A percentile compares a stretch with the other conserved stretches of the same genome.
Evolutionary conservation across 179 eudicot genomes (phyloP).

Genomic region (Nepenthes alata): DNA sequence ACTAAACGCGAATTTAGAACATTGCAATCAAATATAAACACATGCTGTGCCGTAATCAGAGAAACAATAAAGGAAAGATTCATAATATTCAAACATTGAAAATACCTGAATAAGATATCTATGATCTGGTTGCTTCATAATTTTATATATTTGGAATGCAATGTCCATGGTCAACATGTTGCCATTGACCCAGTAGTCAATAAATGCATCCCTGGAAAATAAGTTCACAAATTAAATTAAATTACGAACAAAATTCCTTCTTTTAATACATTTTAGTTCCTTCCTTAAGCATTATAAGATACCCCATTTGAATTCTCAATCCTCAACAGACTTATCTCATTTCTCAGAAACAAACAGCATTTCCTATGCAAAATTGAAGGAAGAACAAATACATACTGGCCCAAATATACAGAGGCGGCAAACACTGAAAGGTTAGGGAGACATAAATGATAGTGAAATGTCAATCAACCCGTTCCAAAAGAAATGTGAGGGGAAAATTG

Average conservation of each 20-base stretch:
- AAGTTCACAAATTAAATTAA: neutral
- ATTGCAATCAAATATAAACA: neutral
- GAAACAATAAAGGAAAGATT: constrained; percentile 1
- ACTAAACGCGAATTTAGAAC: no score
- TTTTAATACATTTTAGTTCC: no score
- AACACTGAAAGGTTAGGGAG: neutral
- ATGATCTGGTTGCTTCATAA: constrained; percentile 73
- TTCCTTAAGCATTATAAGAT: no score
- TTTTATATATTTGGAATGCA: constrained; percentile 57
- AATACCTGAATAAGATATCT: constrained; percentile 61
- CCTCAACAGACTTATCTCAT: no score
- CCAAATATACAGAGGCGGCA: no score
- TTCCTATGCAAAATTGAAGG: no score
- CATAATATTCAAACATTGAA: neutral
- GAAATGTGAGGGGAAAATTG: no score
- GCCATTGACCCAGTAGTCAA: constrained; percentile 79
- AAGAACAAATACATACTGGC: no score
- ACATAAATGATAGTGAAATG: no score
- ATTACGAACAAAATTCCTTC: neutral
- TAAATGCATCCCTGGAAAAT: constrained; percentile 77
- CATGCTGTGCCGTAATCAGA: neutral
- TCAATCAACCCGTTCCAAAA: no score
- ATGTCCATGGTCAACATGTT: constrained; percentile 72
- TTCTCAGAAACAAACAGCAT: no score
- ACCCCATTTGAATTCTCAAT: no score